Evolutionary conservation across 2,329 filamentous ascomycete species (phyloP), one percentile per base, ranked within the genome.

Genomic region (Claviceps cyperi): DNA sequence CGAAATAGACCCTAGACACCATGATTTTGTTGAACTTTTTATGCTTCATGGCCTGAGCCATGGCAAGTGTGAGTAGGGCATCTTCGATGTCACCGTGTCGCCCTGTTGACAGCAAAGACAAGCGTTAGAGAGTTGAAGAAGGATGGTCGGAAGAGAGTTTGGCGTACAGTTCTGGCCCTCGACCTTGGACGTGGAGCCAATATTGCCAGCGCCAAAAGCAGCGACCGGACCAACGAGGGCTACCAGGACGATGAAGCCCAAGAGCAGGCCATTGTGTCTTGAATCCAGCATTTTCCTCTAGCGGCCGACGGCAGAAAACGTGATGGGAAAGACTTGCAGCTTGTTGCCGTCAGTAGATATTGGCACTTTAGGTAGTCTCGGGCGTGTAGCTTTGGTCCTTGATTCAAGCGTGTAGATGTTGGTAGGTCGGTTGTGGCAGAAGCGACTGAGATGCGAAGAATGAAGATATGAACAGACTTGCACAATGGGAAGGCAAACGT

Each of bases 61-160:
- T 74, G 45, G 81, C 68, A 28, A 95, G 73, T 53, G 78, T 81
- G 52, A 94, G 78, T 50, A 95, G 80, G 36, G 84, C 83, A 71
- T 96, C 90, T 72, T 95, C 90, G 60, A 96, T 94, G 66, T 96
- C 90, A 61, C 86, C 86, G 76, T 91, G 85, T 57, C 85, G 83
- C 84, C 84, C 78, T 83, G 56, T 13, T 4, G 14, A 50, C 40
- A 38, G 17, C 19, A 21, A 43, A 13, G 35, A 32, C 9, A 4
- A 47, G 48, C 19, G 39, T 51, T 44, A 40, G 38, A 40, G 38
- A 9, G 38, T 13, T 21, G 38, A 19, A 40, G 17, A n/a, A 39
- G 17, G n/a, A 39, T 39, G n/a, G n/a, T 8, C 19, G 39, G 39
- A 11, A 32, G 28, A 43, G 36, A 44, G 15, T 13, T 24, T 24